Evolutionary conservation across 805 yeast genomes (phyloP).

Genomic region (Candida khao-thaluensis): DNA sequence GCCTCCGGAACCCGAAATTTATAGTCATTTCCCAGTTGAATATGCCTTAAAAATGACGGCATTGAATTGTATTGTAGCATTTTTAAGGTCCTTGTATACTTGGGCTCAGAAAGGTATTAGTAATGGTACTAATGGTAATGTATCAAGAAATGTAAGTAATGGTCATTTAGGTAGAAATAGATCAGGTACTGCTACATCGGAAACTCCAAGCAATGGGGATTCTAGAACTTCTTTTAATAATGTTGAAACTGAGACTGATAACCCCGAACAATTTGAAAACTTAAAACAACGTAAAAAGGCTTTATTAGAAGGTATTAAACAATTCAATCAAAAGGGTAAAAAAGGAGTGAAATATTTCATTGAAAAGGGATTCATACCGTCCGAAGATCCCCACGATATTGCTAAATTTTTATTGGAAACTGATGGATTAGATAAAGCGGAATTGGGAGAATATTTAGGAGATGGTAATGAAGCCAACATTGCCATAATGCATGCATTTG

Average conservation of each 20-base stretch:
- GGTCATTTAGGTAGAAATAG: conserved; percentile 22
- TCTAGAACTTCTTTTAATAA: conserved; percentile 26
- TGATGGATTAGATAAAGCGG: conserved; percentile 77
- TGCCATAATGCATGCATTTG: conserved; percentile 89
- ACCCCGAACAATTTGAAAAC: conserved; percentile 81
- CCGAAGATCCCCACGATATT: conserved; percentile 62
- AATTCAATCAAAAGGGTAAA: conserved; percentile 83
- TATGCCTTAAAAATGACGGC: conserved; percentile 83
- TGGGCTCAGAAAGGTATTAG: conserved; percentile 73
- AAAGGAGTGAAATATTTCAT: conserved; percentile 68
- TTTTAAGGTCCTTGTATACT: conserved; percentile 73
- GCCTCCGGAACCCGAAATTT: conserved; percentile 57
- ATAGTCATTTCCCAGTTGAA: conserved; percentile 64
- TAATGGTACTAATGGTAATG: conserved; percentile 2
- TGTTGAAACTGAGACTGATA: conserved; percentile 49
- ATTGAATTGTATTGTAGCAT: conserved; percentile 75
- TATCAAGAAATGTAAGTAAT: conserved; percentile 6
- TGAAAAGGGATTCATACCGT: conserved; percentile 59
- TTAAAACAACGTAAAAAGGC: conserved; percentile 82
- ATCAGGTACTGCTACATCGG: conserved; percentile 31
- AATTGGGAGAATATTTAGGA: conserved; percentile 89
- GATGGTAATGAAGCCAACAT: conserved; percentile 79
- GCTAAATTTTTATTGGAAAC: conserved; percentile 72
- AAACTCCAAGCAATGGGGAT: conserved; percentile 19
- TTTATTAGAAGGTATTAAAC: conserved; percentile 70